Percentiles rank a stretch among this genome's conserved stretches.
Conservation (phyloP, 2,329 filamentous ascomycete genomes). For the Knoxdaviesia proteae region DNA sequence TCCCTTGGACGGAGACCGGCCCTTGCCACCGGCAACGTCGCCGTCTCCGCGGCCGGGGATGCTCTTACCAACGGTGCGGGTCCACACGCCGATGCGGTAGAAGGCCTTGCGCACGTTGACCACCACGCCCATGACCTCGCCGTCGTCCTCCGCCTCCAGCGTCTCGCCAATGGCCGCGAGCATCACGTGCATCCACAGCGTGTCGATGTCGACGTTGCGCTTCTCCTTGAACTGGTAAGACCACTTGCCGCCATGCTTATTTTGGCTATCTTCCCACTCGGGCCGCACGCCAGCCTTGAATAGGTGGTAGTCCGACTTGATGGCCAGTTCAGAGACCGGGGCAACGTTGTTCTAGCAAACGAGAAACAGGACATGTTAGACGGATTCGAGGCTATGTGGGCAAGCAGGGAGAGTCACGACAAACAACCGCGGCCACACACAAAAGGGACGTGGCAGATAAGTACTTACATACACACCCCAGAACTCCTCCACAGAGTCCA, state of each 20-base stretch:
- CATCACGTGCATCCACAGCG: conserved; percentile 93
- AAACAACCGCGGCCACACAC: no score
- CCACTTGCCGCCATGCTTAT: conserved; percentile 99
- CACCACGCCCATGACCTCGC: conserved; percentile 97
- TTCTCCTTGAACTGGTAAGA: conserved; percentile 97
- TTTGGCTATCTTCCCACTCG: conserved; percentile 96
- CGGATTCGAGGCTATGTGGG: not conserved
- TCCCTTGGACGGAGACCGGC: conserved; percentile 60
- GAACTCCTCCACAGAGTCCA: conserved; percentile 97
- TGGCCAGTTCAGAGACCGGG: conserved; percentile 78
- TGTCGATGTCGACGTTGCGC: conserved; percentile 75
- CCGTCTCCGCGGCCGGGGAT: conserved; percentile 56
- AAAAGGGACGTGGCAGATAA: not conserved
- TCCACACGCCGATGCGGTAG: conserved; percentile 96
- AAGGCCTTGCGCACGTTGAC: conserved; percentile 98
- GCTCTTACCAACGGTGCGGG: conserved; percentile 73
- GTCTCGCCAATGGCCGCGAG: conserved; percentile 93
- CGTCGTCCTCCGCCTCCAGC: conserved; percentile 81
- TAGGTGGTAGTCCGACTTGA: conserved; percentile 98
- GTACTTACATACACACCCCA: conserved; percentile 91
- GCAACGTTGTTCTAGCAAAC: conserved; percentile 89
- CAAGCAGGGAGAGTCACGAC: no score
- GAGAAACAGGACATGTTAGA: not conserved
- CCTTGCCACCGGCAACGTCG: conserved; percentile 55
- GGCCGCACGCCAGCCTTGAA: conserved; percentile 96